Percentiles rank a stretch among this genome's conserved stretches.
phyloP scores from a whole-genome alignment of 306 rosid genomes.

The Castanea mollissima region DNA sequence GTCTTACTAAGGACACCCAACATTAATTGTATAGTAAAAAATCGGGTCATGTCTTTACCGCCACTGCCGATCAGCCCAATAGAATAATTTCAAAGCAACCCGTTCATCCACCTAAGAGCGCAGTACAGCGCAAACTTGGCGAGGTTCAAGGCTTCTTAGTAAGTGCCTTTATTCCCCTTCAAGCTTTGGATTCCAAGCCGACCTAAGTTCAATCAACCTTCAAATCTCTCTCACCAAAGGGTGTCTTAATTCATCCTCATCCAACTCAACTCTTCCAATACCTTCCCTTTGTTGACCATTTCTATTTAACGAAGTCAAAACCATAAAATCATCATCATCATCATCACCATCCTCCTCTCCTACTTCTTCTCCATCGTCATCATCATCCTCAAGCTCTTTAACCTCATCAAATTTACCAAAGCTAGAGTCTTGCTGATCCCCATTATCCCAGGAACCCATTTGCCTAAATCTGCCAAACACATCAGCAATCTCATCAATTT shows the following conservation, averaged over 20 bases:
- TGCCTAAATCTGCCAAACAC: slow-evolving; percentile 28
- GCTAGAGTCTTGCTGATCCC: slow-evolving; percentile 14
- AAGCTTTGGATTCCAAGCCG: slow-evolving; percentile 57
- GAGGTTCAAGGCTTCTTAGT: slow-evolving; percentile 72
- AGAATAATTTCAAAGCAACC: slow-evolving; percentile 68
- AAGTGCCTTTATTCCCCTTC: no score
- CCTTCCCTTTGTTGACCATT: slow-evolving; percentile 20
- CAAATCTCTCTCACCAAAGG: slow-evolving; percentile 70
- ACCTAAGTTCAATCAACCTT: slow-evolving; percentile 58
- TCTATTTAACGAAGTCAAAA: slow-evolving; percentile 28
- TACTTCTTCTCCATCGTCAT: slow-evolving; percentile 28
- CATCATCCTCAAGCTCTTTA: slow-evolving; percentile 20
- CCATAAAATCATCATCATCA: slow-evolving; percentile 40
- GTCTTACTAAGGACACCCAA: slow-evolving; percentile 76
- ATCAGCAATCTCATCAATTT: slow-evolving; percentile 13
- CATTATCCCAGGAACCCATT: slow-evolving; percentile 30
- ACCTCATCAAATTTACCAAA: slow-evolving; percentile 18
- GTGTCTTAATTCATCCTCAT: slow-evolving; percentile 58
- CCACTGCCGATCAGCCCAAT: slow-evolving; percentile 91
- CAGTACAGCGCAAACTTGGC: slow-evolving; percentile 75
- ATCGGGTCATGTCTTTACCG: slow-evolving; percentile 54
- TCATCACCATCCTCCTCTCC: slow-evolving; percentile 12
- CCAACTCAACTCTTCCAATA: slow-evolving; percentile 45
- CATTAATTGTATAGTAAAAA: slow-evolving; percentile 56
- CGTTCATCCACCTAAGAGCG: slow-evolving; percentile 68